Evolutionary conservation across 306 rosid genomes (phyloP), one percentile per base, ranked within the genome.

Genomic region (Arachis hypogaea): DNA sequence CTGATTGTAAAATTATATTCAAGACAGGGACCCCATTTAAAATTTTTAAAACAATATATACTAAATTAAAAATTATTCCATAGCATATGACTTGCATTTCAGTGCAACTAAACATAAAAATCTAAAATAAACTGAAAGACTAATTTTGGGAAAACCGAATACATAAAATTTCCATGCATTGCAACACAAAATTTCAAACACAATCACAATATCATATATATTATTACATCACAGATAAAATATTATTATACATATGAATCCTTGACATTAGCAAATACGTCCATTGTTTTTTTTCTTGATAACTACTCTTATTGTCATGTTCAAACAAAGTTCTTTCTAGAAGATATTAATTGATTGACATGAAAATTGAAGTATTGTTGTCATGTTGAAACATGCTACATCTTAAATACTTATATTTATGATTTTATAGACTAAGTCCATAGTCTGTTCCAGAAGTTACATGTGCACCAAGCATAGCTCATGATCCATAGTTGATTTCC

Each of bases 321-420:
- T 79, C 80, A 75, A 80, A 66, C 59, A 11, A 7, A 67, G 45
- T 46, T 38, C 71, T 84, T 76, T 83, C 87, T 80, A 68, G 87
- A 83, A 77, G 50, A 28, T 49, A 11, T 28, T 12, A 70, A 33
- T 56, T 12, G 9, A 49, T 49, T 5, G 14, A 59, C 38, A 61
- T 55, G 29, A 58, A 61, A 63, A 33, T 33, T 33, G 38, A 33
- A 33, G 38, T 68, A 71, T 47, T 68, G 49, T 5, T 40, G 3
- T 12, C 50, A 60, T 56, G 38, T 54, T 75, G 16, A 38, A 78
- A 74, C n/a, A 16, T 59, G 40, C 1, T 1, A 1, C 54, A 49
- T 9, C 1, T 9, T 49, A 49, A 8, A 49, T 10, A 9, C 11
- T 62, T 59, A 56, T 12, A 67, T 59, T 9, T 11, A 64, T n/a